Conservation (phyloP, 228 moss, liverwort and hornwort genomes). For the Sphagnum magellanicum region DNA sequence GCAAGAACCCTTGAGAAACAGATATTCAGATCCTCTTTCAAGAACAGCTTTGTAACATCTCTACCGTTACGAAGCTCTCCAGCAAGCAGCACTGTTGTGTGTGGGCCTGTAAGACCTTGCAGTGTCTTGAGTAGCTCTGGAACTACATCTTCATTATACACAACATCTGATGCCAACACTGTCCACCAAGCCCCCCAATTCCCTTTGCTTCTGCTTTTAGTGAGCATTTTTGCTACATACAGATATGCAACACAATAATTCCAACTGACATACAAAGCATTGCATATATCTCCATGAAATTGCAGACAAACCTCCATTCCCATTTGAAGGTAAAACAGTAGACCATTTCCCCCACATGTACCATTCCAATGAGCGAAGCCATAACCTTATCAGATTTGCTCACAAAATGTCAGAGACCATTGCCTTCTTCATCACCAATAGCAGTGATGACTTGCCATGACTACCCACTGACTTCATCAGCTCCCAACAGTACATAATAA, state of each 20-base stretch:
- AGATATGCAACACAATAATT: neutral
- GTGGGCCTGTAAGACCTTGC: constrained; percentile 39
- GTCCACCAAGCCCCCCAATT: neutral
- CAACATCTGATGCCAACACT: constrained; percentile 89
- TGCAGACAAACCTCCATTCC: too few species aligned
- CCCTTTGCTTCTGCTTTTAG: neutral
- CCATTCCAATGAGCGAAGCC: too few species aligned
- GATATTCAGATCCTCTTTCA: neutral
- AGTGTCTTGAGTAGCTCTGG: constrained; percentile 66
- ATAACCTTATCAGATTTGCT: too few species aligned
- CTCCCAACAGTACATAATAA: neutral
- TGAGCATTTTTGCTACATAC: neutral
- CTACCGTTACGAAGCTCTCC: constrained; percentile 83
- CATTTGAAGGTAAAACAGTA: too few species aligned
- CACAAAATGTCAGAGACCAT: too few species aligned
- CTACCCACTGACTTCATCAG: too few species aligned
- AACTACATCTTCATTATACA: constrained; percentile 80
- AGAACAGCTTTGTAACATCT: neutral
- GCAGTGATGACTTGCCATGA: too few species aligned
- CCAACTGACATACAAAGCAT: neutral
- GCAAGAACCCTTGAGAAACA: neutral
- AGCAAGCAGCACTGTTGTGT: constrained; percentile 67
- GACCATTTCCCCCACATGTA: too few species aligned
- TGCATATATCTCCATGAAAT: neutral
- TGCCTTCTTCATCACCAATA: too few species aligned